These are phyloP conservation scores for Sistotremastrum suecicum DNA, from an alignment of 768 basidiomycete species.

Conservation along the genomic window DNA sequence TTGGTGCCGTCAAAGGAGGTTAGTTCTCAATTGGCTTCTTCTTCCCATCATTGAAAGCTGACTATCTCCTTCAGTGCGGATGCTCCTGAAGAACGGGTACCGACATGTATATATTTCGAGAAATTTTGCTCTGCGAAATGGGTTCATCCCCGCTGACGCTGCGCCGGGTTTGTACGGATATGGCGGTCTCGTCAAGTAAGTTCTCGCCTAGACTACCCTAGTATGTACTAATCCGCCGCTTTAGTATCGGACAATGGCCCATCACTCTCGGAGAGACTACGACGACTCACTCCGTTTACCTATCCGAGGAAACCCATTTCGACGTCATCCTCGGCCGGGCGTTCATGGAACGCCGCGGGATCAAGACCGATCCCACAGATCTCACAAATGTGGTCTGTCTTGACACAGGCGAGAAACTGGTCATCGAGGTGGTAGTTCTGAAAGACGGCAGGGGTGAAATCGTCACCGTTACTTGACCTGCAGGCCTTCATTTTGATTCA, in stretches of 20 bases:
- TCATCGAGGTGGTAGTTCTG: constrained; percentile 83
- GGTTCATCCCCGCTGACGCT: constrained; percentile 78
- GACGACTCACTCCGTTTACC: constrained; percentile 48
- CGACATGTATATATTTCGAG: constrained; percentile 92
- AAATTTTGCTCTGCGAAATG: constrained; percentile 77
- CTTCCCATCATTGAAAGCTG: background rate
- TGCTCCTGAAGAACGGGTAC: constrained; percentile 88
- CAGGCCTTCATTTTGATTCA: too few species aligned
- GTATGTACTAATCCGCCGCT: background rate
- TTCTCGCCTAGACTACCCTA: background rate
- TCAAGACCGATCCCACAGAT: constrained; percentile 71
- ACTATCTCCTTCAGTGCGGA: constrained; percentile 44
- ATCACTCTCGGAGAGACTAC: constrained; percentile 45
- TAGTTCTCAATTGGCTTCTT: constrained; percentile 11
- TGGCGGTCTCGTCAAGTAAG: constrained; percentile 60
- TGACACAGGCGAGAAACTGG: constrained; percentile 85
- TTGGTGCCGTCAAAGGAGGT: constrained; percentile 87
- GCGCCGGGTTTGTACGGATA: constrained; percentile 92
- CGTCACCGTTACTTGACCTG: constrained; percentile 63
- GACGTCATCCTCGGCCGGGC: constrained; percentile 86
- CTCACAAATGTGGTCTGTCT: constrained; percentile 83
- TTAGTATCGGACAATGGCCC: constrained; percentile 67
- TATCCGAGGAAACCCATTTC: constrained; percentile 92
- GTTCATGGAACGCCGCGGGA: constrained; percentile 55
- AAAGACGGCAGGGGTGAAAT: constrained; percentile 86